Evolutionary conservation across 108 stramenopile species (phyloP), one percentile per base, ranked within the genome.

Genomic region (Cyclotella sp.): DNA sequence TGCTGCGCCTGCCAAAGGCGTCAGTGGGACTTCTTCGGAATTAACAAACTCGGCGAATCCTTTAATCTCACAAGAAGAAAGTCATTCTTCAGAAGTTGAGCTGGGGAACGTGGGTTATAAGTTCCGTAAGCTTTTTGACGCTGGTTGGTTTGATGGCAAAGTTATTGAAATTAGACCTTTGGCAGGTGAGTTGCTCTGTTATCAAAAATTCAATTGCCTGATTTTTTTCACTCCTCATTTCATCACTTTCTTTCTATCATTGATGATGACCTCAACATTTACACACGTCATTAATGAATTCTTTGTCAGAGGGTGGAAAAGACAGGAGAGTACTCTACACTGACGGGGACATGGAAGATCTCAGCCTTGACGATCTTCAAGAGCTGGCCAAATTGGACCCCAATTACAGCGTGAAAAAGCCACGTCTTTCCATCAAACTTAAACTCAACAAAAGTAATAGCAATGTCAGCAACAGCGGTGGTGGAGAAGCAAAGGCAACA

Each of bases 41-140:
- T 34, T 34, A 34, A 6, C 34, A 12, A 65, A 16, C 1, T n/a
- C 22, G 13, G 3, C 19, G 1, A 39, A n/a, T 64, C 44, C 45
- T 21, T 22, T 39, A 68, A 26, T 21, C 0, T 29, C 40, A 16
- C 19, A 43, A 53, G 61, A 63, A 63, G 57, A 34, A 49, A 45
- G 27, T 22, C 26, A 11, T 29, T 13, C 53, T 29, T 34, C n/a
- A 11, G 59, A 55, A 45, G 30, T 9, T 18, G 30, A 52, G 7
- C 44, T 81, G 8, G 73, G 73, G 24, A 22, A 46, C 44, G 73
- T 81, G 0, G 80, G 80, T 58, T 81, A 81, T 40, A 67, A 70
- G 54, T 81, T 81, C 58, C 80, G 73, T 7, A 81, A 81, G 42
- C 42, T 68, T 9, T 81, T 81, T 64, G 53, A 63, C 54, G 73